phyloP scores from a whole-genome alignment of 1,284 basidiomycete genomes.

The Coriolopsis trogii region DNA sequence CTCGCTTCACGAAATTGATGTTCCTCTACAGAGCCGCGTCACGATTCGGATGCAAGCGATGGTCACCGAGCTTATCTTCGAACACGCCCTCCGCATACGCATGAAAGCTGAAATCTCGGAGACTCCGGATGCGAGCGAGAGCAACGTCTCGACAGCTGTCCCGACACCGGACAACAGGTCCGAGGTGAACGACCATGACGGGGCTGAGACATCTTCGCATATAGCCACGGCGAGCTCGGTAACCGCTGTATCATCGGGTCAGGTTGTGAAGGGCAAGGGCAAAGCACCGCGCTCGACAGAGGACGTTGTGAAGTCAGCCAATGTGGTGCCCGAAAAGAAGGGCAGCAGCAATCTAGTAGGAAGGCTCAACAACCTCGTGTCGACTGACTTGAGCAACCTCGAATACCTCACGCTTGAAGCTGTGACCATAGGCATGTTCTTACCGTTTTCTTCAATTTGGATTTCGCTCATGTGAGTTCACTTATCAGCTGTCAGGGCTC shows the following conservation, averaged over 20 bases:
- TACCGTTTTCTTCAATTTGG: not conserved
- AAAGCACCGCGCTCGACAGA: constrained; percentile 12
- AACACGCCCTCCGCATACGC: constrained; percentile 57
- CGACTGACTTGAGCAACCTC: constrained; percentile 16
- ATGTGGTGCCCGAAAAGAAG: constrained; percentile 18
- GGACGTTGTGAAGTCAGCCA: not conserved
- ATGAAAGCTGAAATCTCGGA: constrained; percentile 40
- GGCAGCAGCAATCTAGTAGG: constrained; percentile 49
- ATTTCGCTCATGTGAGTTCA: no score
- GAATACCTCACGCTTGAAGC: not conserved
- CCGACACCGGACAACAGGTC: constrained; percentile 35
- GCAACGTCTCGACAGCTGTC: constrained; percentile 20
- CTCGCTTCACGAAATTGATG: constrained; percentile 5
- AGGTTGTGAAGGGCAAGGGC: constrained; percentile 1
- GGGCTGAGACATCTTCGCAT: no score
- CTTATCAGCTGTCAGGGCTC: constrained; percentile 4
- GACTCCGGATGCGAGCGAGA: constrained; percentile 1
- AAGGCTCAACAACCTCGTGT: constrained; percentile 43
- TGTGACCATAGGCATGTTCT: no score
- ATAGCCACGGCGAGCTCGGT: no score
- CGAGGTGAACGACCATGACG: not conserved
- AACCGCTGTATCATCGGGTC: no score
- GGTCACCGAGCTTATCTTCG: constrained; percentile 59
- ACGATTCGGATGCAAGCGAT: constrained; percentile 50
- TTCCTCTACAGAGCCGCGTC: constrained; percentile 24